A percentile compares a stretch with the other conserved stretches of the same genome.
phyloP scores from a whole-genome alignment of 1,284 basidiomycete genomes.

The Puccinia polysora region DNA sequence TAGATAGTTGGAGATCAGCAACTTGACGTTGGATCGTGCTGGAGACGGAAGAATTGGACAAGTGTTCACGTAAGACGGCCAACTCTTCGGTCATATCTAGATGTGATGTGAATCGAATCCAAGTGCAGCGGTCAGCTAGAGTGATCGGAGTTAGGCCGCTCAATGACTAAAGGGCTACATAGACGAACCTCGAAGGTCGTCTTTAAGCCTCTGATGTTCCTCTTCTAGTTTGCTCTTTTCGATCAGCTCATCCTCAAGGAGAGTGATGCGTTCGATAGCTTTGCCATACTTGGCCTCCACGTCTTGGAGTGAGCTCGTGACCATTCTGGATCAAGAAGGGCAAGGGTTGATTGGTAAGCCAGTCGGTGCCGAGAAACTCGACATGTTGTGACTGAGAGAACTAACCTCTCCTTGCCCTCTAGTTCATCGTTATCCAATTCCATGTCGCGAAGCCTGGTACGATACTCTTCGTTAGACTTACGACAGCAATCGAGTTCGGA shows the following conservation, averaged over 20 bases:
- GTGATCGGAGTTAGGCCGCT: too few species aligned
- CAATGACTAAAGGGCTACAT: too few species aligned
- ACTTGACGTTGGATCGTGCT: background rate
- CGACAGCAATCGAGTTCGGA: conserved; percentile 68
- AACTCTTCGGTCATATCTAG: conserved; percentile 41
- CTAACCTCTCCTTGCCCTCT: conserved; percentile 73
- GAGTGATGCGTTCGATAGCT: conserved; percentile 89
- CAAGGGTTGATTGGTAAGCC: conserved; percentile 20
- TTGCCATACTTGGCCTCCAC: conserved; percentile 84
- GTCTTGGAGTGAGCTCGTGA: conserved; percentile 83
- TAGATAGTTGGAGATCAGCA: background rate
- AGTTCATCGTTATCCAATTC: conserved; percentile 96
- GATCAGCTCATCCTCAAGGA: conserved; percentile 92
- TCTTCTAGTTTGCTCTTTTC: conserved; percentile 85
- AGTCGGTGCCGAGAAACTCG: background rate
- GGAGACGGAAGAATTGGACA: background rate
- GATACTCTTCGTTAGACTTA: conserved; percentile 46
- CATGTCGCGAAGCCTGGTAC: conserved; percentile 62
- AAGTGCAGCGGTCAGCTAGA: background rate
- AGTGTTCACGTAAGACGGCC: conserved; percentile 35
- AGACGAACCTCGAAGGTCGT: conserved; percentile 77
- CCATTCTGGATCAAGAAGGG: conserved; percentile 58
- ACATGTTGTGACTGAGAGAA: background rate
- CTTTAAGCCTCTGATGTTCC: conserved; percentile 82
- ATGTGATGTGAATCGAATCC: background rate